phyloP scores from a whole-genome alignment of 306 rosid genomes.

The Cucurbita ficifolia region DNA sequence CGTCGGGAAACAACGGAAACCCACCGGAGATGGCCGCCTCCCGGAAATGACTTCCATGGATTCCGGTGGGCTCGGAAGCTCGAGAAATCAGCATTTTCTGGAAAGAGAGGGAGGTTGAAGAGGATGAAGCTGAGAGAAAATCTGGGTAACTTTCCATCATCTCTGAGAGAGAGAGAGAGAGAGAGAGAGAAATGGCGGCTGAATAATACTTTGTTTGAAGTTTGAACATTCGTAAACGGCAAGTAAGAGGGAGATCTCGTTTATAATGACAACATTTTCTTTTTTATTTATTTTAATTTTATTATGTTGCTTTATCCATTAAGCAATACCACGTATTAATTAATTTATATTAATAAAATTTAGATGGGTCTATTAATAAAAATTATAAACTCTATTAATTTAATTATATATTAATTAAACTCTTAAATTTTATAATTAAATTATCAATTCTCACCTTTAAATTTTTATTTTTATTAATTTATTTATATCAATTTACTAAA shows the following conservation, averaged over 20 bases:
- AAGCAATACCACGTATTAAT: too few species aligned
- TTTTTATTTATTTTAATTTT: background rate
- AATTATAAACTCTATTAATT: too few species aligned
- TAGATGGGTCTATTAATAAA: too few species aligned
- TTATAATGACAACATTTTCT: background rate
- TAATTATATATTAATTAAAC: too few species aligned
- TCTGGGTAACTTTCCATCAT: background rate
- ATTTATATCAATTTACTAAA: background rate
- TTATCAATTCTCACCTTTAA: too few species aligned
- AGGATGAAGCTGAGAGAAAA: background rate
- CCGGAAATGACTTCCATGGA: background rate
- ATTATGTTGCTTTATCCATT: background rate
- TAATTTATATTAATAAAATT: too few species aligned
- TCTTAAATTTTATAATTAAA: too few species aligned
- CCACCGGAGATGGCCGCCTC: background rate
- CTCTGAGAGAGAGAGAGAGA: background rate
- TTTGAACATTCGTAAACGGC: background rate
- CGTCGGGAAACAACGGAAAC: background rate
- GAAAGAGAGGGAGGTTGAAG: background rate
- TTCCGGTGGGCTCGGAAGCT: background rate
- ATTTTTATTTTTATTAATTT: too few species aligned
- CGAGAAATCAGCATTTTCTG: background rate
- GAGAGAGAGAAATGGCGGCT: background rate
- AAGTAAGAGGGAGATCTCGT: background rate
- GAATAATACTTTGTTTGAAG: background rate